Evolutionary conservation across 805 yeast genomes (phyloP), one percentile per base, ranked within the genome.

Genomic region (Lachancea waltii): DNA sequence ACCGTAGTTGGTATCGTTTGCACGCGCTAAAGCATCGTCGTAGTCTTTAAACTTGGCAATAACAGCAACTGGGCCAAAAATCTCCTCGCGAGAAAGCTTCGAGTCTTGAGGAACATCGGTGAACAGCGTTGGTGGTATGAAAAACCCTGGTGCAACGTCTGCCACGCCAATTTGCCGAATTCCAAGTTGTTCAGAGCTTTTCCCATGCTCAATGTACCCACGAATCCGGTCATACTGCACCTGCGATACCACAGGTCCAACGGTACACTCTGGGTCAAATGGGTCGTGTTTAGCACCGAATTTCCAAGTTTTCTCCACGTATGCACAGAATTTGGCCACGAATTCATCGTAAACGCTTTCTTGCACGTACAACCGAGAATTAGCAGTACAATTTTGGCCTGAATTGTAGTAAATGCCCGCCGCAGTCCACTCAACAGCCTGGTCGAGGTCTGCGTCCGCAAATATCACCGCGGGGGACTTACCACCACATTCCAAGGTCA

Each of bases 341-440:
- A 72, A 64, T 47, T 64, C 60, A 37, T 73, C 77, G 57, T 72
- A 72, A 36, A 73, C 53, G 15, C 61, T 65, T 39, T 70, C 72
- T 46, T 74, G 77, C 38, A 74, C 66, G 49, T 70, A 71, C 34
- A 74, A 58, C 54, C 80, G 67, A 15, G 79, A 73, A 47, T 76
- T 76, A 21, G 79, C 77, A 42, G 77, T 70, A 56, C 80, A 74
- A 46, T 74, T 76, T 57, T 74, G 77, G 48, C 80, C 79, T 23
- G 75, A 64, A 57, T 73, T 74, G 62, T 64, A 72, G 61, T 67
- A 72, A 41, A 74, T 73, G 45, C 77, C 78, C 17, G 61, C 46
- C 30, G 63, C 64, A 2, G 69, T 70, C 69, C 73, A 69, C 36
- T 68, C 60, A 14, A 63, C 60, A 15, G 72, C 70, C 30, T 55